phyloP scores from a whole-genome alignment of 78 protist genomes.

The Dictyostelium capitatum region DNA sequence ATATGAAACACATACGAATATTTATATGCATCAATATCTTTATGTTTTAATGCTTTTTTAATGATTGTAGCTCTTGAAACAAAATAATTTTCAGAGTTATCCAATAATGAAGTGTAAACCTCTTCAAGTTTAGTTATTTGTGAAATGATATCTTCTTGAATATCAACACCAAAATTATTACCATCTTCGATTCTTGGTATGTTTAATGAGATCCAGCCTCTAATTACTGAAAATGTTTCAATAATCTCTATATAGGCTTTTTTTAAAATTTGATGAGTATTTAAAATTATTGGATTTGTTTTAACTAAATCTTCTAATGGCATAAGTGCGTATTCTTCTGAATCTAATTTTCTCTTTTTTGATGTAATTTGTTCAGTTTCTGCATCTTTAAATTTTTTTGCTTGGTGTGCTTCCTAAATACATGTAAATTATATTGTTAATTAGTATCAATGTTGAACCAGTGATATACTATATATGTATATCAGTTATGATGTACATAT shows the following conservation, averaged over 20 bases:
- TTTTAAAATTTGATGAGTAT: conserved; percentile 25
- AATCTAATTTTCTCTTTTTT: conserved; percentile 49
- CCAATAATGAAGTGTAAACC: conserved; percentile 26
- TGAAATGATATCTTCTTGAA: conserved; percentile 46
- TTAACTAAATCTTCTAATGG: conserved; percentile 48
- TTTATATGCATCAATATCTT: conserved; percentile 47
- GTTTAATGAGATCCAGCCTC: conserved; percentile 51
- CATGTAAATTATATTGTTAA: too few species aligned
- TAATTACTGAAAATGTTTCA: conserved; percentile 47
- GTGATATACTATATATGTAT: too few species aligned
- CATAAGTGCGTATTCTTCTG: neutral
- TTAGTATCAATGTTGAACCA: too few species aligned
- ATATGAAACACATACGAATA: conserved; percentile 58
- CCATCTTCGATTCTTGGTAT: conserved; percentile 78
- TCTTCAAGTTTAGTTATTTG: conserved; percentile 49
- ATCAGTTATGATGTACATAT: too few species aligned
- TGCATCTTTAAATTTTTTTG: neutral
- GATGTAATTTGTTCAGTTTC: neutral
- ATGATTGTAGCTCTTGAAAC: conserved; percentile 31
- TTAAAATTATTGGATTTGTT: conserved; percentile 11
- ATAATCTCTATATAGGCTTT: conserved; percentile 46
- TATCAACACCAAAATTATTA: conserved; percentile 57
- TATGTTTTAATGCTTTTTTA: conserved; percentile 54
- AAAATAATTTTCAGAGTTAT: conserved; percentile 43
- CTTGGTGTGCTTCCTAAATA: too few species aligned